phyloP scores from a whole-genome alignment of 129 eudicot genomes.

The Deinandra increscens region DNA sequence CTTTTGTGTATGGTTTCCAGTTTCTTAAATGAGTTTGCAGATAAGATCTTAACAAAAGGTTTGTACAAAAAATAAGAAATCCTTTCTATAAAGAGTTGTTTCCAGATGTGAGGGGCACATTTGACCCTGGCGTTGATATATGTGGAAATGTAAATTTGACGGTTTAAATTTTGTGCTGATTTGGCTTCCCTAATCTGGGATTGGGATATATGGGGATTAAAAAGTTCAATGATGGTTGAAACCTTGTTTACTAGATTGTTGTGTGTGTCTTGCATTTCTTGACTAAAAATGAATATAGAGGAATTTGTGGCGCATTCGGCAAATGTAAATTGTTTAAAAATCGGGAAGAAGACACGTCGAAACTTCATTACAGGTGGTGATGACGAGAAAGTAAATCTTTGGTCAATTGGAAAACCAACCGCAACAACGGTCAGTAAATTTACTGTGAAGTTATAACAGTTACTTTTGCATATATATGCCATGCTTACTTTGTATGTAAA shows the following conservation, averaged over 20 bases:
- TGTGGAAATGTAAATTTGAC: slow-evolving; percentile 14
- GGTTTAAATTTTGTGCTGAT: neutral
- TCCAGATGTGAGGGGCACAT: slow-evolving; percentile 7
- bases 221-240: slow-evolving; percentile 11
- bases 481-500: neutral
- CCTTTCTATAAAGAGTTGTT: neutral
- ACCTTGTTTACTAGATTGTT: slow-evolving; percentile 10
- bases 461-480: slow-evolving; percentile 11
- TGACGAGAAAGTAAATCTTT: slow-evolving; percentile 83
- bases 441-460: neutral
- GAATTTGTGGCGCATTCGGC: slow-evolving; percentile 95
- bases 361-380: slow-evolving; percentile 84
- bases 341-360: slow-evolving; percentile 77
- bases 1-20: neutral
- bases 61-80: neutral
- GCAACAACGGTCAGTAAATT: slow-evolving; percentile 60
- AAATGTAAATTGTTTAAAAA: slow-evolving; percentile 75
- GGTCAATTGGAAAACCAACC: slow-evolving; percentile 87
- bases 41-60: neutral
- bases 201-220: neutral
- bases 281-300: slow-evolving; percentile 57
- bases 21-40: neutral
- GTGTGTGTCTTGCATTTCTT: slow-evolving; percentile 36
- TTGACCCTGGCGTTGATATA: neutral
- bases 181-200: neutral